Evolutionary conservation across 2,329 filamentous ascomycete genomes (phyloP).

Genomic region (Xylaria sp.): DNA sequence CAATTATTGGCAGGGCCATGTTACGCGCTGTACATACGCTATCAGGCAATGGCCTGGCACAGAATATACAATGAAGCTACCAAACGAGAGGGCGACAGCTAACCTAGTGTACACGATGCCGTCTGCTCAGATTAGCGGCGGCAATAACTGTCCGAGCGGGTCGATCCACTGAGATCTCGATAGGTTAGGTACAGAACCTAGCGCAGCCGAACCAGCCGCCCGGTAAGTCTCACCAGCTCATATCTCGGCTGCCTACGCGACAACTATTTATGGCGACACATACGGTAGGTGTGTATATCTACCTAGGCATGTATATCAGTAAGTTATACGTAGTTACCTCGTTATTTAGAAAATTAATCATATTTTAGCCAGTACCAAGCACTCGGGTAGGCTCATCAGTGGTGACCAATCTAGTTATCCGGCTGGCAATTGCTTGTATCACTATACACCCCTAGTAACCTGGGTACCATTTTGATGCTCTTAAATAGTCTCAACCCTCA

Average conservation of each 20-base stretch:
- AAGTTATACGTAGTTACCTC: conserved; percentile 1
- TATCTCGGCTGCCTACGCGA: conserved; percentile 16
- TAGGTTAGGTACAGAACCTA: background rate
- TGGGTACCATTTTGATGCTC: background rate
- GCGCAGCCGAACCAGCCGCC: background rate
- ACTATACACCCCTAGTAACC: background rate
- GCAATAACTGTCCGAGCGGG: conserved; percentile 2
- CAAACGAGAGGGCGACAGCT: conserved; percentile 2
- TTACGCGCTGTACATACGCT: conserved; percentile 12
- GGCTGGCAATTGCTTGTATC: background rate
- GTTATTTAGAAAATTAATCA: conserved; percentile 9
- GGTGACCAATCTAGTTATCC: background rate
- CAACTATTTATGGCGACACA: conserved; percentile 1
- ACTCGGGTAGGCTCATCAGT: conserved; percentile 1
- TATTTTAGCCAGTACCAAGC: conserved; percentile 23
- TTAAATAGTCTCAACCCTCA: background rate
- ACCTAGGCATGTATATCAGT: background rate
- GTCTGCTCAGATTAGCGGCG: conserved; percentile 8
- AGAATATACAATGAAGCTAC: conserved; percentile 9
- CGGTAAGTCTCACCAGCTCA: background rate
- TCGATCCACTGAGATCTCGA: conserved; percentile 2
- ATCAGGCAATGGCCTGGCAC: background rate
- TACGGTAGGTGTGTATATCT: conserved; percentile 2
- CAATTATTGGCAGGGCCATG: conserved; percentile 5
- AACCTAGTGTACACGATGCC: background rate